Conservation (phyloP, 2,329 filamentous ascomycete species). For the Xylariaceae sp. region DNA sequence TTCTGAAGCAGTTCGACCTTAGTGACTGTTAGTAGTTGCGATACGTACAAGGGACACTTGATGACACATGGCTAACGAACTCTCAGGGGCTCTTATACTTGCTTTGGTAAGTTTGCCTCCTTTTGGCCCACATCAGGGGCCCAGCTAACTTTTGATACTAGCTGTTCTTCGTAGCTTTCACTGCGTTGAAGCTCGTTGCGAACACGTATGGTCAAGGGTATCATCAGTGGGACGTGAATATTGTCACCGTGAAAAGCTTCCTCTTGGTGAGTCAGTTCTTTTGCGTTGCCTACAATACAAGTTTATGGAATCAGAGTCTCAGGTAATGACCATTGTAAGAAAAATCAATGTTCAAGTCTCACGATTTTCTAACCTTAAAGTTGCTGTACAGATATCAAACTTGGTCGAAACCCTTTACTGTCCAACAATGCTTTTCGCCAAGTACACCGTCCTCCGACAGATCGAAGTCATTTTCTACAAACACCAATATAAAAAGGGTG, state of each 20-base stretch:
- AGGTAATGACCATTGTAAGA: background rate
- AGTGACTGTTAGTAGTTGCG: slow-evolving; percentile 16
- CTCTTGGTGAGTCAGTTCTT: slow-evolving; percentile 11
- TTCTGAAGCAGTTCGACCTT: slow-evolving; percentile 13
- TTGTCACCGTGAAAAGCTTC: slow-evolving; percentile 2
- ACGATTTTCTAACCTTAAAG: too few species aligned
- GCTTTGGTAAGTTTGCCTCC: background rate
- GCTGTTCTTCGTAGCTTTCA: slow-evolving; percentile 13
- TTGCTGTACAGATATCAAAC: slow-evolving; percentile 13
- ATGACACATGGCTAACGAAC: slow-evolving; percentile 1
- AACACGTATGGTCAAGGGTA: slow-evolving; percentile 17
- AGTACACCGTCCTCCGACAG: slow-evolving; percentile 18
- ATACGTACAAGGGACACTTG: background rate
- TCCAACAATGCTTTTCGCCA: slow-evolving; percentile 16
- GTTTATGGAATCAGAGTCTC: too few species aligned
- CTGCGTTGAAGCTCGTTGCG: slow-evolving; percentile 9
- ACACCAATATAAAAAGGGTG: slow-evolving; percentile 11
- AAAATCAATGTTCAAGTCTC: background rate
- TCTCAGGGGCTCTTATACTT: slow-evolving; percentile 14
- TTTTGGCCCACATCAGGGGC: background rate
- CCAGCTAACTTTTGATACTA: background rate
- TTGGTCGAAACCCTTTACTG: slow-evolving; percentile 15
- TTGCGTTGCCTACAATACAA: too few species aligned
- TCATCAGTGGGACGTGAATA: slow-evolving; percentile 19
- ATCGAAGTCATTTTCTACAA: slow-evolving; percentile 22